These are phyloP conservation scores for Yarrowia keelungensis DNA, from an alignment of 805 yeast species.

Conservation along the genomic window DNA sequence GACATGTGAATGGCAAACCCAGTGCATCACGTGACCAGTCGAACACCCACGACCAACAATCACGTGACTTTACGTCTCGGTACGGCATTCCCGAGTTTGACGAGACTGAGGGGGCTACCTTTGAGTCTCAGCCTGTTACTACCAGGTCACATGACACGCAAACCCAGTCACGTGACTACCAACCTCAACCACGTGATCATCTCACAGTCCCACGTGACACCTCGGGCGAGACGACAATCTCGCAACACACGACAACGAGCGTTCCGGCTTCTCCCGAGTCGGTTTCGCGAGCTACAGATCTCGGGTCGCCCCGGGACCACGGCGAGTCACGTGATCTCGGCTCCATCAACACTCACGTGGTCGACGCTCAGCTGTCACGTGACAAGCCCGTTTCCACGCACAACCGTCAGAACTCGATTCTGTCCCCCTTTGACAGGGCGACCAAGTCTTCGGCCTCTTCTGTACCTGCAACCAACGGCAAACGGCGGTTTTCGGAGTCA, in stretches of 20 bases:
- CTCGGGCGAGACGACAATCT: conserved; percentile 8
- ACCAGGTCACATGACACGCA: background rate
- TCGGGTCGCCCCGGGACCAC: conserved; percentile 24
- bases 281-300: conserved; percentile 1
- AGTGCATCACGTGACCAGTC: background rate
- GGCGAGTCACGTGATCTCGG: conserved; percentile 8
- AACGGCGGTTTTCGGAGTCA: conserved; percentile 18
- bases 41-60: background rate
- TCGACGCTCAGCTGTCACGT: background rate
- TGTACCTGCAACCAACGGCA: background rate
- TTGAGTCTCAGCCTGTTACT: background rate
- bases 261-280: conserved; percentile 12
- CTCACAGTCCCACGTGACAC: background rate
- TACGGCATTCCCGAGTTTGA: conserved; percentile 25
- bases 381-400: background rate
- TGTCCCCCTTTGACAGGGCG: conserved; percentile 2
- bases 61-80: conserved; percentile 19
- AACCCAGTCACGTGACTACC: conserved; percentile 5
- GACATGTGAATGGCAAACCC: background rate
- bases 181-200: background rate
- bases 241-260: conserved; percentile 4
- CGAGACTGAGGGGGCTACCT: background rate
- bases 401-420: conserved; percentile 25
- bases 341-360: background rate
- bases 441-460: background rate